Conservation (phyloP, 2,329 filamentous ascomycete genomes). For the Xylariales sp. region DNA sequence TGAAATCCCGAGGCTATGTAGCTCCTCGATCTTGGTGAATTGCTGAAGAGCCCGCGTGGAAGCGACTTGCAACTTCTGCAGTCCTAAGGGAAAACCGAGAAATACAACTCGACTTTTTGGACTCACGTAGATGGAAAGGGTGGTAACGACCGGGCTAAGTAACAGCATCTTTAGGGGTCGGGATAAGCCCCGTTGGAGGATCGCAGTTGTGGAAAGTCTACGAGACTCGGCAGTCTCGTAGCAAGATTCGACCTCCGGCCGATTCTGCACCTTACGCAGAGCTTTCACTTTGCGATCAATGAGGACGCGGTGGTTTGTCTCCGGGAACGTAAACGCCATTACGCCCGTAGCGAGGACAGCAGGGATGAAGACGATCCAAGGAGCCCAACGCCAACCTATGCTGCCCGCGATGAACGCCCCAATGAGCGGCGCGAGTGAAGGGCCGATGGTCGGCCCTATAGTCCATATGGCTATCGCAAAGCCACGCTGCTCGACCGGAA, state of each 20-base stretch:
- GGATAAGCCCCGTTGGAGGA: slow-evolving; percentile 38
- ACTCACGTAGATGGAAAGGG: slow-evolving; percentile 43
- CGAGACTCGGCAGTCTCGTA: slow-evolving; percentile 30
- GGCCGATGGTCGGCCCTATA: slow-evolving; percentile 36
- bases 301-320: slow-evolving; percentile 47
- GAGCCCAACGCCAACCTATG: slow-evolving; percentile 49
- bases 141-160: slow-evolving; percentile 41
- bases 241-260: slow-evolving; percentile 40
- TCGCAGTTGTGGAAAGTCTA: slow-evolving; percentile 20
- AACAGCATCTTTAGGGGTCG: slow-evolving; percentile 49
- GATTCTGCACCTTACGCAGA: slow-evolving; percentile 40
- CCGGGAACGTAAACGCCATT: slow-evolving; percentile 37
- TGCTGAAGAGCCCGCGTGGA: no score
- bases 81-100: no score
- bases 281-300: slow-evolving; percentile 43
- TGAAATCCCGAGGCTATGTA: no score
- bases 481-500: slow-evolving; percentile 41
- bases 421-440: slow-evolving; percentile 2
- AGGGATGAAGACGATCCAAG: slow-evolving; percentile 48
- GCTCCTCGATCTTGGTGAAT: no score
- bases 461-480: slow-evolving; percentile 47
- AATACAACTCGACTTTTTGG: no score
- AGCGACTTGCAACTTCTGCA: no score
- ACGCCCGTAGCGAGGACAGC: slow-evolving; percentile 28
- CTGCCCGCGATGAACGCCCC: slow-evolving; percentile 42